These are phyloP conservation scores for Botrytis byssoidea DNA, from an alignment of 2,329 filamentous ascomycete species.

Conservation along the genomic window DNA sequence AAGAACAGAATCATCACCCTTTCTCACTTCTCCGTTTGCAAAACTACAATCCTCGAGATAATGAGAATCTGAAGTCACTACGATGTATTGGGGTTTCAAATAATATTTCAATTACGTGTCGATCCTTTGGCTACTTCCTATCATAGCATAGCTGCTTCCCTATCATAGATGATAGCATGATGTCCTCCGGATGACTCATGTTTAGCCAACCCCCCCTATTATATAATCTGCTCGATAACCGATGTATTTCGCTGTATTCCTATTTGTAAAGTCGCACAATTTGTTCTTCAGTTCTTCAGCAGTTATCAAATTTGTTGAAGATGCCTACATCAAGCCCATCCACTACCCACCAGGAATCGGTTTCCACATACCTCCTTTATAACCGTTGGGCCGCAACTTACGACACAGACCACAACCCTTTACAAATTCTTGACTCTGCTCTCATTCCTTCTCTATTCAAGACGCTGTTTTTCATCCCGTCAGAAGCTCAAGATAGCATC, in stretches of 20 bases:
- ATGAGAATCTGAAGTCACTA: not conserved
- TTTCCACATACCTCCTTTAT: constrained; percentile 48
- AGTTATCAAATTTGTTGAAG: not conserved
- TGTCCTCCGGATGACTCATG: not conserved
- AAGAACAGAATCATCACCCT: not conserved
- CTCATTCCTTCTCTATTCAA: constrained; percentile 54
- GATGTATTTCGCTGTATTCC: not conserved
- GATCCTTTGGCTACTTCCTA: not conserved
- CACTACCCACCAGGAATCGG: constrained; percentile 32
- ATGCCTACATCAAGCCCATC: constrained; percentile 22
- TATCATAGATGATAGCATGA: too few relatives aligned
- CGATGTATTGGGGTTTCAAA: not conserved
- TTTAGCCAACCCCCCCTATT: not conserved
- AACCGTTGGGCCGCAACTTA: constrained; percentile 54
- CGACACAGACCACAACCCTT: constrained; percentile 64
- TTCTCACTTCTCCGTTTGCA: not conserved
- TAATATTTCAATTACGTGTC: not conserved
- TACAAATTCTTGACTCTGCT: constrained; percentile 61
- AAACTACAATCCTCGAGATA: not conserved
- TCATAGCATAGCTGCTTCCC: too few relatives aligned
- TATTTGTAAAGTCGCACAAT: not conserved
- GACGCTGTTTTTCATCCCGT: constrained; percentile 43
- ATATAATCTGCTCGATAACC: not conserved
- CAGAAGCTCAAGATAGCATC: constrained; percentile 36
- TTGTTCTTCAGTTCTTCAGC: not conserved